Evolutionary conservation across 768 basidiomycete species (phyloP), one percentile per base, ranked within the genome.

Genomic region (Basidioascus undulatus): DNA sequence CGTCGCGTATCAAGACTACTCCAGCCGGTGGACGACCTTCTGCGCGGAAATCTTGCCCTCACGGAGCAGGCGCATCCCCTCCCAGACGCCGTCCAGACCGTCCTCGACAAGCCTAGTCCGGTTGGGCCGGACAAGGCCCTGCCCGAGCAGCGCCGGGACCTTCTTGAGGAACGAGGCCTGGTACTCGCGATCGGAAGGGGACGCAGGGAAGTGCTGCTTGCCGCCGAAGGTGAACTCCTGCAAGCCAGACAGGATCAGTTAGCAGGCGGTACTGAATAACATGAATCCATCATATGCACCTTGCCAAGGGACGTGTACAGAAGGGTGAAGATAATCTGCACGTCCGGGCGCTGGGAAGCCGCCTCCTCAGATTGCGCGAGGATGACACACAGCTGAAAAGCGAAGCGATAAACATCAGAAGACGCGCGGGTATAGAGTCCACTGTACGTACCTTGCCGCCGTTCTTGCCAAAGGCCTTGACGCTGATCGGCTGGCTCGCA

Each of bases 381-480:
- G 6, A 31, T 13, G n/a, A 44, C 36, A 16, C 5, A 9, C 16
- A 39, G 12, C 35, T 19, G 20, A n/a, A 5, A 15, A 5, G 6
- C n/a, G n/a, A n/a, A 41, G 40, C 13, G 23, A 44, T 39, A 46
- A 7, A 18, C 8, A 11, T 11, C 37, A 11, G 11, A 15, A 7
- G 39, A 30, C 19, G 11, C n/a, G 32, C 41, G 21, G 44, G 40
- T 6, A 34, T 44, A 28, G 37, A 24, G 35, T 44, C 40, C 19
- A 50, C 44, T 1, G 41, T 44, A 23, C 42, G 19, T 28, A 50
- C 39, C 26, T 48, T 43, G 24, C 41, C 41, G 2, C 4, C 5
- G 1, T 28, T 37, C 19, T n/a, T 32, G 1, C 33, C 1, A 24
- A 47, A 32, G 5, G 23, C 7, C 20, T 41, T 38, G 32, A 44